These are phyloP conservation scores for Yamadazyma ubonensis DNA, from an alignment of 805 yeast species.

Conservation along the genomic window DNA sequence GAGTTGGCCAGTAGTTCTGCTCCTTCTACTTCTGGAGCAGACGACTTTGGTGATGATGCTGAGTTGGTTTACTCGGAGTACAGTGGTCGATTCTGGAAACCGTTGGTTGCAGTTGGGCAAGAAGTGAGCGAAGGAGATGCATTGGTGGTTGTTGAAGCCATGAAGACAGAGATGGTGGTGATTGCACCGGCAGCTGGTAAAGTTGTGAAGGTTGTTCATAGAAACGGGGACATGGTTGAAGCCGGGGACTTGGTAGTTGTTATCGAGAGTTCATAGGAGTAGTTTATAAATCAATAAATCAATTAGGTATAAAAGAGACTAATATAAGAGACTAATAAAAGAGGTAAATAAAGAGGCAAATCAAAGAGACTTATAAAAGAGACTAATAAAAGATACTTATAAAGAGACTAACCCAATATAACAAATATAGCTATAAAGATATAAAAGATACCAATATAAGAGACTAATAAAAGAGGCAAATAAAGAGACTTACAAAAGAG, in stretches of 20 bases:
- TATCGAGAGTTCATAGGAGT: slow-evolving; percentile 38
- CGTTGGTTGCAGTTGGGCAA: slow-evolving; percentile 78
- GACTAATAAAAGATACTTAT: neutral
- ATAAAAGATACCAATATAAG: too few species aligned
- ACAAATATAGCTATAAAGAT: too few species aligned
- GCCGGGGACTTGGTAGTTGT: slow-evolving; percentile 95
- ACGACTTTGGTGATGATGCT: slow-evolving; percentile 73
- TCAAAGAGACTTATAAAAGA: too few species aligned
- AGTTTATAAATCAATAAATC: slow-evolving; percentile 2
- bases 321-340: neutral
- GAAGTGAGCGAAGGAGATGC: slow-evolving; percentile 72
- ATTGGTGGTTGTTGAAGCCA: slow-evolving; percentile 89
- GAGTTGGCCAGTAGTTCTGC: slow-evolving; percentile 61
- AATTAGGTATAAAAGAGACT: too few species aligned
- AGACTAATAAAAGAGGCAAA: neutral
- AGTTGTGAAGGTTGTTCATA: slow-evolving; percentile 69
- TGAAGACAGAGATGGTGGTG: slow-evolving; percentile 97
- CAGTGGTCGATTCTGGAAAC: slow-evolving; percentile 97
- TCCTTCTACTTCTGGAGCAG: slow-evolving; percentile 42
- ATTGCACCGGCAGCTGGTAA: slow-evolving; percentile 68
- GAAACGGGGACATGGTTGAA: slow-evolving; percentile 94
- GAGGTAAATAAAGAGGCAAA: too few species aligned
- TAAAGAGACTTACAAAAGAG: too few species aligned
- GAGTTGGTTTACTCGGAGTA: slow-evolving; percentile 88
- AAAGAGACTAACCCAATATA: neutral